Evolutionary conservation across 2,329 filamentous ascomycete species (phyloP).

Genomic region (Neophaeococcomyces mojaviensis): DNA sequence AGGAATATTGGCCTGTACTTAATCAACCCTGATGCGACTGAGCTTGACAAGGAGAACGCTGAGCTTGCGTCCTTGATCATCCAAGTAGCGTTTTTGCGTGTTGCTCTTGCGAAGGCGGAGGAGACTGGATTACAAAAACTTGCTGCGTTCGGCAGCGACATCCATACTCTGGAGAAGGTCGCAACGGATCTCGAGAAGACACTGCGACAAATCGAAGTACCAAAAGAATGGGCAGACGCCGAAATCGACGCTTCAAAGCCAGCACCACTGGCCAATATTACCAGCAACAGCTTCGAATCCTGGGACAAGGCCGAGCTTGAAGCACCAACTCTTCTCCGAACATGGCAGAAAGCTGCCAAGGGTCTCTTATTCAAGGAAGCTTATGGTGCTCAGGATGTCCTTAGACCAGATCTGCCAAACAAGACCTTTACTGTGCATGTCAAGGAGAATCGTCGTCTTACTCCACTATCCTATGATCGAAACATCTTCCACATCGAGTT

Average conservation of each 20-base stretch:
- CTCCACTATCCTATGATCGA: slow-evolving; percentile 79
- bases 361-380: slow-evolving; percentile 90
- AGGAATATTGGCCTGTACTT: slow-evolving; percentile 66
- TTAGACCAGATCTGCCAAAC: slow-evolving; percentile 78
- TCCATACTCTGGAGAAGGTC: slow-evolving; percentile 56
- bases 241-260: slow-evolving; percentile 51
- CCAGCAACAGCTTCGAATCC: slow-evolving; percentile 70
- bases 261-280: slow-evolving; percentile 56
- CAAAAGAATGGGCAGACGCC: slow-evolving; percentile 69
- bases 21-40: slow-evolving; percentile 62
- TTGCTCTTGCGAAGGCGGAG: slow-evolving; percentile 61
- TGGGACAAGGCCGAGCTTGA: slow-evolving; percentile 72
- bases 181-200: slow-evolving; percentile 56
- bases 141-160: slow-evolving; percentile 50
- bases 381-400: slow-evolving; percentile 62
- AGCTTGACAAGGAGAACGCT: slow-evolving; percentile 59
- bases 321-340: slow-evolving; percentile 56
- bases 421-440: slow-evolving; percentile 85
- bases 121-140: slow-evolving; percentile 60
- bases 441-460: slow-evolving; percentile 91
- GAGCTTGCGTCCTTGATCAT: slow-evolving; percentile 58
- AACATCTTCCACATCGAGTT: slow-evolving; percentile 99
- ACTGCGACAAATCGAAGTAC: slow-evolving; percentile 66
- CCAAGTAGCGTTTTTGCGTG: slow-evolving; percentile 75
- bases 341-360: slow-evolving; percentile 81